Conservation (phyloP, 1,284 basidiomycete species). For the Sporisorium reilianum region DNA sequence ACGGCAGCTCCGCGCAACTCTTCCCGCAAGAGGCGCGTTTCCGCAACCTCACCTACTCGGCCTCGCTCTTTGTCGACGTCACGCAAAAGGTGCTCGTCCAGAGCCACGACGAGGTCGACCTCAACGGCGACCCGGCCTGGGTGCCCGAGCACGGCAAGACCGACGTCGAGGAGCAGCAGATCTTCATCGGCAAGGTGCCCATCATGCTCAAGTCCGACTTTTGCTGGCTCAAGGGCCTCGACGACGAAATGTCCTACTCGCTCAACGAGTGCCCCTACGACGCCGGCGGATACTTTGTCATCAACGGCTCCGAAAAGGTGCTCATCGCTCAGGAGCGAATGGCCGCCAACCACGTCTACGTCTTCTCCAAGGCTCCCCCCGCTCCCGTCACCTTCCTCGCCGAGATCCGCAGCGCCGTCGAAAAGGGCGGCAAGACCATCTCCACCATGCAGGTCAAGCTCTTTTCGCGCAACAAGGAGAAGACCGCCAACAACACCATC, state of each 20-base stretch:
- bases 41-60: slow-evolving; percentile 93
- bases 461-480: slow-evolving; percentile 88
- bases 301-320: slow-evolving; percentile 99
- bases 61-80: slow-evolving; percentile 96
- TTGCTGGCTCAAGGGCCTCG: slow-evolving; percentile 86
- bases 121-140: slow-evolving; percentile 82
- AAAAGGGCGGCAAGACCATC: slow-evolving; percentile 98
- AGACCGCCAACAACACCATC: slow-evolving; percentile 87
- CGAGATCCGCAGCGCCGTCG: slow-evolving; percentile 96
- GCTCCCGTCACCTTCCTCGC: slow-evolving; percentile 95
- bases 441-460: slow-evolving; percentile 98
- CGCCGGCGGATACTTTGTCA: slow-evolving; percentile 95
- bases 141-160: slow-evolving; percentile 75
- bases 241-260: slow-evolving; percentile 85
- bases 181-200: slow-evolving; percentile 97
- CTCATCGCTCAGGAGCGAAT: slow-evolving; percentile 99
- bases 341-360: slow-evolving; percentile 99
- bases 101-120: slow-evolving; percentile 79
- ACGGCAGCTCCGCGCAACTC: slow-evolving; percentile 90
- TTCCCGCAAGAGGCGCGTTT: slow-evolving; percentile 98
- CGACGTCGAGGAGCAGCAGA: slow-evolving; percentile 78
- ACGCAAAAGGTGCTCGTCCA: slow-evolving; percentile 85
- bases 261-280: slow-evolving; percentile 98
- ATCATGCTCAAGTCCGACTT: slow-evolving; percentile 98
- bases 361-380: slow-evolving; percentile 97